Conservation (phyloP, 495 filamentous ascomycete species). For the Pseudotulostoma volvatum region DNA sequence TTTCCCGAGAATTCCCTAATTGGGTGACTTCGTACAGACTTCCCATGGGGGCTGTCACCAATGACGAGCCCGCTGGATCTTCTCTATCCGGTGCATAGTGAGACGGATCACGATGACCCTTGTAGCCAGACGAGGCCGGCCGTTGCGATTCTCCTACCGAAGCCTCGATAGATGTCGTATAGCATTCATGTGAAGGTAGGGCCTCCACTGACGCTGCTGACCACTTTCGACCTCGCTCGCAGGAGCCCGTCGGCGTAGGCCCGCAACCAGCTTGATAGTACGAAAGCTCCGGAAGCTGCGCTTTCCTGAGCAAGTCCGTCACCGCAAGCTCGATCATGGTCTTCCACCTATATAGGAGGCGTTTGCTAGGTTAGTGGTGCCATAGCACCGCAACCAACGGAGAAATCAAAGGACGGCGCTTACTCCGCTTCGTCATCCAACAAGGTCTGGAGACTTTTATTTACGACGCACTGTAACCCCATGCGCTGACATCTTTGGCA, state of each 20-base stretch:
- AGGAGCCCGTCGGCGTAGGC: slow-evolving; percentile 18
- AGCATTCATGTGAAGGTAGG: neutral
- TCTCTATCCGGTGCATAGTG: slow-evolving; percentile 29
- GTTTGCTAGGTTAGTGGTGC: neutral
- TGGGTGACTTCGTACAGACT: slow-evolving; percentile 45
- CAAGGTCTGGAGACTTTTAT: slow-evolving; percentile 39
- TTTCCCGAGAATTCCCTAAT: slow-evolving; percentile 30
- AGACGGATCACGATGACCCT: slow-evolving; percentile 11
- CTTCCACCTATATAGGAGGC: slow-evolving; percentile 22
- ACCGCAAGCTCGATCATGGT: slow-evolving; percentile 30
- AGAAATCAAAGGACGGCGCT: slow-evolving; percentile 2
- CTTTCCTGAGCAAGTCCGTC: slow-evolving; percentile 28
- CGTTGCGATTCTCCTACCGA: neutral
- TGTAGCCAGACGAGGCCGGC: slow-evolving; percentile 2
- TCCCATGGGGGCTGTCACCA: slow-evolving; percentile 42
- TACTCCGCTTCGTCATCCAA: slow-evolving; percentile 35
- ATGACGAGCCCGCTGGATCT: slow-evolving; percentile 23
- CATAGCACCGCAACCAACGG: too few relatives aligned
- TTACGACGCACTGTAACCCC: slow-evolving; percentile 35
- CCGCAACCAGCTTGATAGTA: slow-evolving; percentile 27
- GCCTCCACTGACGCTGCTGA: slow-evolving; percentile 27
- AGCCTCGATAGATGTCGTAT: neutral
- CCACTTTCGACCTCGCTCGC: slow-evolving; percentile 20
- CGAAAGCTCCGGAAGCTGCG: slow-evolving; percentile 29
- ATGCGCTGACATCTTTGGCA: slow-evolving; percentile 36